These are phyloP conservation scores for Fragosphaeria purpurea DNA, from an alignment of 2,329 filamentous ascomycete species.

Conservation along the genomic window DNA sequence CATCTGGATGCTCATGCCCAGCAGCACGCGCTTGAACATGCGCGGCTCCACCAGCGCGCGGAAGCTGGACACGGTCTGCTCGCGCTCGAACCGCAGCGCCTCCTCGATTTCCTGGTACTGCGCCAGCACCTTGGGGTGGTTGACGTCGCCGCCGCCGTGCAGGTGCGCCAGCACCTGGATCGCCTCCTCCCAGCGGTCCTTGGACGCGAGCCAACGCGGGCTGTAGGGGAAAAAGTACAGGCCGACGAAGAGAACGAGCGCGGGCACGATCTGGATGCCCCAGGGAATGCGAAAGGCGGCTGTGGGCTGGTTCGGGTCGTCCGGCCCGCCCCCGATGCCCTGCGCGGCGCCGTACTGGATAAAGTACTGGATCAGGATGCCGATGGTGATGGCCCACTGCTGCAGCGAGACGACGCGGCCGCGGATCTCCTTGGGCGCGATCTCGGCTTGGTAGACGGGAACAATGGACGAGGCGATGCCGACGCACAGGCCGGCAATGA, in stretches of 20 bases:
- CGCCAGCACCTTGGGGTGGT: conserved; percentile 50
- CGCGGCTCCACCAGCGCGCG: conserved; percentile 37
- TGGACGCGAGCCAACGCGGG: conserved; percentile 62
- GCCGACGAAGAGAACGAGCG: conserved; percentile 39
- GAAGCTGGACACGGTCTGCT: conserved; percentile 39
- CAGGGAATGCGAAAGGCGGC: conserved; percentile 52
- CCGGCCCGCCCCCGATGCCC: conserved; percentile 36
- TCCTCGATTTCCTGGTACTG: conserved; percentile 53
- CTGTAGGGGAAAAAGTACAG: conserved; percentile 56
- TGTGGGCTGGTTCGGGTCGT: conserved; percentile 38
- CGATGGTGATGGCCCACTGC: conserved; percentile 55
- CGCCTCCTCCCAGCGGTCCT: conserved; percentile 58
- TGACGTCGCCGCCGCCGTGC: conserved; percentile 45
- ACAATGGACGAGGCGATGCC: conserved; percentile 65
- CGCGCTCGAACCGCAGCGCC: conserved; percentile 42
- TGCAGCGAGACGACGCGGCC: conserved; percentile 55
- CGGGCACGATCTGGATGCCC: conserved; percentile 50
- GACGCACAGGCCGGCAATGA: conserved; percentile 63
- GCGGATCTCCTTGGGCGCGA: conserved; percentile 47
- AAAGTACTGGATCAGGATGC: conserved; percentile 40
- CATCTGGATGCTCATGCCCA: conserved; percentile 49
- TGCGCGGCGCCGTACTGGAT: conserved; percentile 54
- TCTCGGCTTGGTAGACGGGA: conserved; percentile 59
- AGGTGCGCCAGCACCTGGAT: conserved; percentile 46
- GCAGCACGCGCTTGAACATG: conserved; percentile 44